A percentile compares a stretch with the other conserved stretches of the same genome.
Conservation (phyloP, 176 grass and related monocot species). For the Bonia amplexicaulis region DNA sequence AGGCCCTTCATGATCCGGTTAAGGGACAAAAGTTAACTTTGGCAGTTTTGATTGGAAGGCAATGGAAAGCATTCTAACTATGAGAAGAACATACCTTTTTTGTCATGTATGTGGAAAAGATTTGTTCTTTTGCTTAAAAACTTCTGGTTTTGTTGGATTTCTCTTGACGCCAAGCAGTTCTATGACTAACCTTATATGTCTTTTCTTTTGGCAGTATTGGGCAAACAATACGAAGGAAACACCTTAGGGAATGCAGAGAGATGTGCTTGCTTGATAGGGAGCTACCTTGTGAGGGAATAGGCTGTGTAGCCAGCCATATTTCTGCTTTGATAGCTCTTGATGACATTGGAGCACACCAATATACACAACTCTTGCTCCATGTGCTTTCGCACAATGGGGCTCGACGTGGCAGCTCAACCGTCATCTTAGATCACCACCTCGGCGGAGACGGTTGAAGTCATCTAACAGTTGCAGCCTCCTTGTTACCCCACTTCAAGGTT, state of each 20-base stretch:
- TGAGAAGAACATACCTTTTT: neutral
- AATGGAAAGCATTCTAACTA: neutral
- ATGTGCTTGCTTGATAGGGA: slow-evolving; percentile 94
- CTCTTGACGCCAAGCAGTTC: neutral
- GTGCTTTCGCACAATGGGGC: slow-evolving; percentile 64
- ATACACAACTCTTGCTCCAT: slow-evolving; percentile 36
- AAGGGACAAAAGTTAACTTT: neutral
- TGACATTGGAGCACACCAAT: slow-evolving; percentile 51
- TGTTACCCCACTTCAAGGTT: neutral
- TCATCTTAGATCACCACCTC: slow-evolving; percentile 64
- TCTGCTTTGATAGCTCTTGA: slow-evolving; percentile 50
- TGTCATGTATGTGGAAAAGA: neutral
- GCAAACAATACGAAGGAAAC: slow-evolving; percentile 39
- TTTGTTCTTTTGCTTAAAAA: neutral
- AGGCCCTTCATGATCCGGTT: neutral
- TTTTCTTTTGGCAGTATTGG: neutral
- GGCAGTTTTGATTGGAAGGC: neutral
- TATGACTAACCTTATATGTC: neutral
- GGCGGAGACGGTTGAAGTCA: slow-evolving; percentile 81
- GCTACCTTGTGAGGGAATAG: slow-evolving; percentile 55
- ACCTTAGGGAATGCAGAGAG: slow-evolving; percentile 98
- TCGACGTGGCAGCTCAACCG: slow-evolving; percentile 55
- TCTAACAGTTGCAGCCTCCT: neutral
- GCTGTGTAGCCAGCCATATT: slow-evolving; percentile 24
- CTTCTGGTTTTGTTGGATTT: neutral